Evolutionary conservation across 352 stramenopile species (phyloP).

Genomic region (Phytophthora pisi): DNA sequence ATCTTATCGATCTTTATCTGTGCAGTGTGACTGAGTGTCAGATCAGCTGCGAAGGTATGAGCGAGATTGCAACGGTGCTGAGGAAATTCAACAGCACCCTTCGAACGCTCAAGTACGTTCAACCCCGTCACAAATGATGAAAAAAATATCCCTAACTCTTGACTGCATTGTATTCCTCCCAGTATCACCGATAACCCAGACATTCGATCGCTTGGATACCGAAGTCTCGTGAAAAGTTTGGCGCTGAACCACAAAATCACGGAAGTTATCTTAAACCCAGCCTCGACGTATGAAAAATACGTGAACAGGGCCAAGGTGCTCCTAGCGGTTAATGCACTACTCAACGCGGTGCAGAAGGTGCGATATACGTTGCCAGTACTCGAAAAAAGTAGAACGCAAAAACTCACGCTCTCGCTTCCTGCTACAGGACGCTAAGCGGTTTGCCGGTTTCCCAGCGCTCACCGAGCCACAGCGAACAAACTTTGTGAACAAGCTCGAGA

Average conservation of each 20-base stretch:
- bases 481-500: slow-evolving; percentile 69
- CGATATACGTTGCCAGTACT: background rate
- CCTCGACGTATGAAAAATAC: slow-evolving; percentile 40
- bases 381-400: background rate
- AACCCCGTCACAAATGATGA: background rate
- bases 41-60: slow-evolving; percentile 52
- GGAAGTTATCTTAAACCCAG: slow-evolving; percentile 36
- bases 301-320: slow-evolving; percentile 33
- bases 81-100: slow-evolving; percentile 61
- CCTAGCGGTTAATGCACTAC: slow-evolving; percentile 51
- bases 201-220: slow-evolving; percentile 50
- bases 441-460: slow-evolving; percentile 45
- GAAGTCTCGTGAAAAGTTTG: slow-evolving; percentile 49
- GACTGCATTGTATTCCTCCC: background rate
- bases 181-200: slow-evolving; percentile 52
- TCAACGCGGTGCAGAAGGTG: slow-evolving; percentile 35
- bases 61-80: slow-evolving; percentile 34
- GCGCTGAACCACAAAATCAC: slow-evolving; percentile 48
- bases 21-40: slow-evolving; percentile 47
- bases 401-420: background rate
- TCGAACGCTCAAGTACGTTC: slow-evolving; percentile 41
- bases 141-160: background rate
- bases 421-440: slow-evolving; percentile 20
- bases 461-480: slow-evolving; percentile 60
- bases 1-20: background rate